Conservation (phyloP, 345 rosid species). For the Brassica carinata region DNA sequence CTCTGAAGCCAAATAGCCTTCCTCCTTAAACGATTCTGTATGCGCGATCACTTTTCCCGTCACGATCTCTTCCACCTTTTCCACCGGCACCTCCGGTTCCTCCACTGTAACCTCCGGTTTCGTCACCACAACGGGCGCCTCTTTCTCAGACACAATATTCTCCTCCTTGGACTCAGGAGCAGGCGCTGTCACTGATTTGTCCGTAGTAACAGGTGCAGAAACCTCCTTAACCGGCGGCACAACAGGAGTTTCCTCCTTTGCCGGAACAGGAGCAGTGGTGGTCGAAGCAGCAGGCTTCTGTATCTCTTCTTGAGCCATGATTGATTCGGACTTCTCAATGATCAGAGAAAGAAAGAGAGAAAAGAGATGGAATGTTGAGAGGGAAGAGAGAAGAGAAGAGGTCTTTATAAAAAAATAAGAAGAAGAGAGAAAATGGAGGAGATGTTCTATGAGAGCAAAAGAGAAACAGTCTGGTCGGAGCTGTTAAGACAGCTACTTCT, state of each 20-base stretch:
- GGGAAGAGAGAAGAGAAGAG: constrained; percentile 1
- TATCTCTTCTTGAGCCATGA: constrained; percentile 45
- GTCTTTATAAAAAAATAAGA: constrained; percentile 1
- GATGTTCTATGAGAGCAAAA: constrained; percentile 30
- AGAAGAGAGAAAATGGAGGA: constrained; percentile 31
- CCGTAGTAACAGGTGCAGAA: constrained; percentile 35
- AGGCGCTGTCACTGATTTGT: constrained; percentile 28
- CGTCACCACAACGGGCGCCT: not conserved
- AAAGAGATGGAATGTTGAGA: constrained; percentile 21
- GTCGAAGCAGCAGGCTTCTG: constrained; percentile 35
- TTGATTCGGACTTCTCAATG: not conserved
- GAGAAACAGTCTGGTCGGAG: constrained; percentile 38
- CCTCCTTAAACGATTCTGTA: constrained; percentile 69
- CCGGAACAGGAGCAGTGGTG: constrained; percentile 34
- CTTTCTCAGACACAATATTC: constrained; percentile 43
- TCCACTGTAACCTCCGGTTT: constrained; percentile 24
- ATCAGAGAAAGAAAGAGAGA: constrained; percentile 4
- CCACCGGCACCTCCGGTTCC: constrained; percentile 39
- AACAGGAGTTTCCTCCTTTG: constrained; percentile 31
- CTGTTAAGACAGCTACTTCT: constrained; percentile 42
- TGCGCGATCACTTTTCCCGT: constrained; percentile 40
- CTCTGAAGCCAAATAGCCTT: constrained; percentile 59
- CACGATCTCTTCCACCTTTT: constrained; percentile 20
- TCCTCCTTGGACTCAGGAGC: constrained; percentile 27
- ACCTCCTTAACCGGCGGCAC: constrained; percentile 36